These are phyloP conservation scores for Lactifluus piperatus DNA, from an alignment of 768 basidiomycete species.

Conservation along the genomic window DNA sequence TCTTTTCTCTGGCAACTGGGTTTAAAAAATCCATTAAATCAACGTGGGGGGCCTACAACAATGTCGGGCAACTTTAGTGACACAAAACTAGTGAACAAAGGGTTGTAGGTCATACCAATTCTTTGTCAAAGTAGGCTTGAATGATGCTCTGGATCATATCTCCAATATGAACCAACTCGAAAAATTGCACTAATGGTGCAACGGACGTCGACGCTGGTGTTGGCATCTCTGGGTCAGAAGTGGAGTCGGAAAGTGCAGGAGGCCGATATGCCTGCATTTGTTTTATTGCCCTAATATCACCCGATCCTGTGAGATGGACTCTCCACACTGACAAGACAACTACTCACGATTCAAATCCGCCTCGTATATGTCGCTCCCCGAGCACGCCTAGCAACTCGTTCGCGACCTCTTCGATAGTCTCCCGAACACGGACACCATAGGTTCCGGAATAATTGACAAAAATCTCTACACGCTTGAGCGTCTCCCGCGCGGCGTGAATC, in stretches of 20 bases:
- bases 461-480: slow-evolving; percentile 85
- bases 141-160: slow-evolving; percentile 98
- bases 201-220: slow-evolving; percentile 34
- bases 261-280: slow-evolving; percentile 90
- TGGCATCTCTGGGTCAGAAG: slow-evolving; percentile 56
- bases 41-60: slow-evolving; percentile 66
- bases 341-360: slow-evolving; percentile 56
- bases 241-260: slow-evolving; percentile 42
- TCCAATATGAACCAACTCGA: slow-evolving; percentile 93
- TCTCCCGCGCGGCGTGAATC: slow-evolving; percentile 88
- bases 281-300: slow-evolving; percentile 58
- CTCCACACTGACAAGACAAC: background rate
- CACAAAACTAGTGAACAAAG: background rate
- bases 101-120: slow-evolving; percentile 49
- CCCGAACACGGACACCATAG: slow-evolving; percentile 79
- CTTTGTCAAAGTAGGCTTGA: slow-evolving; percentile 97
- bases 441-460: slow-evolving; percentile 82
- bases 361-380: slow-evolving; percentile 66
- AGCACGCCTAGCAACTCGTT: slow-evolving; percentile 74
- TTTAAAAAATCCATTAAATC: slow-evolving; percentile 93
- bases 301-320: background rate
- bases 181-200: slow-evolving; percentile 91
- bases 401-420: slow-evolving; percentile 92
- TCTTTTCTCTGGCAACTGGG: slow-evolving; percentile 90
- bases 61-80: background rate